Evolutionary conservation across 768 basidiomycete genomes (phyloP).

Genomic region (Ramaria rubella): DNA sequence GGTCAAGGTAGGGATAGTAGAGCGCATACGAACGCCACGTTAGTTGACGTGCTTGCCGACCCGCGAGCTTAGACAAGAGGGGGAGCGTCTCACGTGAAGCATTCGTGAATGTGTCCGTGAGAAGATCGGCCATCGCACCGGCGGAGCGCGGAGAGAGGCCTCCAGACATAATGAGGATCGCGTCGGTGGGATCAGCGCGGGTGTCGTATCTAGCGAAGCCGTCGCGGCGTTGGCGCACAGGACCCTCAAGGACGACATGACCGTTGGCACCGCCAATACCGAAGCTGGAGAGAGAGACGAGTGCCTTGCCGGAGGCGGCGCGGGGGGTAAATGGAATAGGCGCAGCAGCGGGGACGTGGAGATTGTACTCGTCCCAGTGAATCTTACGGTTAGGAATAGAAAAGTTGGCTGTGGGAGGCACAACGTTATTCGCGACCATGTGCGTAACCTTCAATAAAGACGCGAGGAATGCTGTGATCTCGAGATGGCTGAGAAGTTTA

Average conservation of each 20-base stretch:
- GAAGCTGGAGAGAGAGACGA: constrained; percentile 37
- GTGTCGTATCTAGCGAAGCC: neutral
- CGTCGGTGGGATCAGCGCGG: neutral
- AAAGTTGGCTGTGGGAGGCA: constrained; percentile 39
- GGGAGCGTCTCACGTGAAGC: neutral
- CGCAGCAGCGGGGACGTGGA: constrained; percentile 29
- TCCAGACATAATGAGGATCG: constrained; percentile 28
- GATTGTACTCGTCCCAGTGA: constrained; percentile 31
- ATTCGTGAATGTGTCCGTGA: neutral
- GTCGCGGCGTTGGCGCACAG: neutral
- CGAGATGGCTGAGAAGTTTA: constrained; percentile 27
- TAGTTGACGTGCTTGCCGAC: constrained; percentile 16
- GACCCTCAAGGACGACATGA: constrained; percentile 33
- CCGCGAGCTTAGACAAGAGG: constrained; percentile 7
- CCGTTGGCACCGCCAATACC: constrained; percentile 42
- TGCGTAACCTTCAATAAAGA: constrained; percentile 38
- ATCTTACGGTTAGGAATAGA: constrained; percentile 31
- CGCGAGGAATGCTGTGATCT: constrained; percentile 39
- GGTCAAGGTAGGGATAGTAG: neutral
- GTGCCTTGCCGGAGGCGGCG: constrained; percentile 20
- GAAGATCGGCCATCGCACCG: constrained; percentile 7
- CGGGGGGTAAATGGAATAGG: constrained; percentile 22
- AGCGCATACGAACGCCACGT: constrained; percentile 17
- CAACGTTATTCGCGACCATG: constrained; percentile 29
- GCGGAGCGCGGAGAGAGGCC: constrained; percentile 33